phyloP scores from a whole-genome alignment of 345 rosid genomes.

The Carallia pectinifolia region DNA sequence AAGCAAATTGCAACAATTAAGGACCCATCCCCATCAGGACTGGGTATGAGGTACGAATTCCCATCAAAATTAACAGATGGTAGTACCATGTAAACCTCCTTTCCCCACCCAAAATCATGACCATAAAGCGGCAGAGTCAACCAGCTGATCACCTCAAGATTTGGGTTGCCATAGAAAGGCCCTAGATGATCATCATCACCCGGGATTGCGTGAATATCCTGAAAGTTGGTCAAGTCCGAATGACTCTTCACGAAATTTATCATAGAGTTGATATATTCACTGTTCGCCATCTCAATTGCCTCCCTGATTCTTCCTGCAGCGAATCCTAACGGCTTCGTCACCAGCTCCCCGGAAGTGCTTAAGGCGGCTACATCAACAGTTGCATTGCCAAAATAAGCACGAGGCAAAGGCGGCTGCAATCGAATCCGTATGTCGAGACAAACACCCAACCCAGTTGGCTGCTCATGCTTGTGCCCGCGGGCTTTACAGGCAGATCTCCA shows the following conservation, averaged over 20 bases:
- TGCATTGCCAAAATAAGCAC: constrained; percentile 44
- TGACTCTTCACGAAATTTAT: constrained; percentile 44
- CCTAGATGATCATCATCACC: constrained; percentile 31
- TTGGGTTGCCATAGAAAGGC: constrained; percentile 64
- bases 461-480: constrained; percentile 33
- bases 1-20: constrained; percentile 34
- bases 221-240: constrained; percentile 39
- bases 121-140: constrained; percentile 50
- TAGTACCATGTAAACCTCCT: constrained; percentile 49
- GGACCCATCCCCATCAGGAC: constrained; percentile 29
- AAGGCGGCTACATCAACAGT: constrained; percentile 40
- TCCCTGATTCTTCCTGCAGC: constrained; percentile 40
- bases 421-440: constrained; percentile 45
- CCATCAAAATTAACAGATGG: constrained; percentile 53
- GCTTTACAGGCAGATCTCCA: constrained; percentile 45
- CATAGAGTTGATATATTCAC: constrained; percentile 36
- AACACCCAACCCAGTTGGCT: constrained; percentile 47
- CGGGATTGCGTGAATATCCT: constrained; percentile 48
- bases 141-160: constrained; percentile 63
- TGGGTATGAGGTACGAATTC: constrained; percentile 38
- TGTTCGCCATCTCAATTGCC: constrained; percentile 41
- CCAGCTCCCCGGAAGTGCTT: constrained; percentile 36
- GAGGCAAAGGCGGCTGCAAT: constrained; percentile 37
- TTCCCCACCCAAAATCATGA: constrained; percentile 66
- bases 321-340: constrained; percentile 41